phyloP scores from a whole-genome alignment of 2,329 filamentous ascomycete species.

The Rutstroemia sp. region DNA sequence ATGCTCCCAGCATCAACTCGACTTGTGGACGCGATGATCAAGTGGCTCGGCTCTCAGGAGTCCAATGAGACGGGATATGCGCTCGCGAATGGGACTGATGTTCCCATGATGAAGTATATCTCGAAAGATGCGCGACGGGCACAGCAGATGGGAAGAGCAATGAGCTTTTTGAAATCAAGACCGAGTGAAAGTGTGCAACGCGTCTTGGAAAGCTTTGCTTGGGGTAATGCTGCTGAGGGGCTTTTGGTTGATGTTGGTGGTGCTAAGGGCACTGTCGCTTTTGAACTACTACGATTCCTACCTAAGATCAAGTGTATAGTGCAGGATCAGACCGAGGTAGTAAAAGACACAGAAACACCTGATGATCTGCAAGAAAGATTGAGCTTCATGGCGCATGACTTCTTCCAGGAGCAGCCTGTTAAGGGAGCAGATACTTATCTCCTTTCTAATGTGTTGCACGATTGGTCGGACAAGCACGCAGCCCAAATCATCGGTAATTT shows the following conservation, averaged over 20 bases:
- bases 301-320: background rate
- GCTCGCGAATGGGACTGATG: background rate
- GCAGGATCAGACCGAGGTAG: background rate
- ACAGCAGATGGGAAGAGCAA: background rate
- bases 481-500: slow-evolving; percentile 26
- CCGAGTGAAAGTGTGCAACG: background rate
- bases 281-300: background rate
- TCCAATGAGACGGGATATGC: slow-evolving; percentile 7
- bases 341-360: background rate
- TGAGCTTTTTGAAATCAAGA: slow-evolving; percentile 2
- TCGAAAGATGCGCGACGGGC: background rate
- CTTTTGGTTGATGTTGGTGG: background rate
- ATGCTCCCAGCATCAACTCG: slow-evolving; percentile 2
- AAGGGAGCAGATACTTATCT: slow-evolving; percentile 28
- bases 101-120: background rate
- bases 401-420: slow-evolving; percentile 23
- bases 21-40: slow-evolving; percentile 10
- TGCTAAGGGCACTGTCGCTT: background rate
- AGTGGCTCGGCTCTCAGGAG: slow-evolving; percentile 9
- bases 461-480: slow-evolving; percentile 30
- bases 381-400: background rate
- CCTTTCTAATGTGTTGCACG: slow-evolving; percentile 29
- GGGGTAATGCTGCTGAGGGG: background rate
- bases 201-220: background rate
- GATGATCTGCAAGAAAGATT: background rate